Percentiles rank a stretch among this genome's conserved stretches.
Conservation (phyloP, 257 asterid species). For the Dorcoceras hygrometricum region DNA sequence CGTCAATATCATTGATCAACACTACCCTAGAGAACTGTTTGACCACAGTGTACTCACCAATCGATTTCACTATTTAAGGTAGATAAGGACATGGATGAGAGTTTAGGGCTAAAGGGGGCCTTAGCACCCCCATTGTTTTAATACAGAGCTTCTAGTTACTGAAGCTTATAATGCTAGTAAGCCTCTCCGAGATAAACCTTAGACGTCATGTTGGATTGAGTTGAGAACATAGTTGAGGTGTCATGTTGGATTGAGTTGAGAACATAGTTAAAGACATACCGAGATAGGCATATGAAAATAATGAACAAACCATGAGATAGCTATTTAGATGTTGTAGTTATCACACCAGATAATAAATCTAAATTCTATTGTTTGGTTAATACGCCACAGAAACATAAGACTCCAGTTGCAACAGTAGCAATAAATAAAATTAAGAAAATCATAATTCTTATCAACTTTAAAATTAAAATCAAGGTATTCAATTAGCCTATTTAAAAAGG, state of each 20-base stretch:
- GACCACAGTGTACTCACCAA: background rate
- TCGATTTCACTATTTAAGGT: slow-evolving; percentile 4
- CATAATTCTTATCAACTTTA: background rate
- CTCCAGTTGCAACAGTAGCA: slow-evolving; percentile 1
- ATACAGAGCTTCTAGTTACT: background rate
- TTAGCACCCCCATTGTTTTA: background rate
- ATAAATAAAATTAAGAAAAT: slow-evolving; percentile 1
- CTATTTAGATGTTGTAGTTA: slow-evolving; percentile 5
- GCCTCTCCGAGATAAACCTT: slow-evolving; percentile 9
- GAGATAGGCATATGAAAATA: slow-evolving; percentile 7
- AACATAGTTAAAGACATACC: slow-evolving; percentile 22
- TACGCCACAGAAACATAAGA: slow-evolving; percentile 3
- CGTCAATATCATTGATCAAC: slow-evolving; percentile 16
- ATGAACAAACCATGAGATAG: slow-evolving; percentile 9
- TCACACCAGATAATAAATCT: background rate
- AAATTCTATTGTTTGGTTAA: slow-evolving; percentile 8
- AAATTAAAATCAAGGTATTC: background rate
- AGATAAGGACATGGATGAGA: background rate
- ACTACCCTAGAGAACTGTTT: slow-evolving; percentile 6
- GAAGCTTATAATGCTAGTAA: slow-evolving; percentile 10
- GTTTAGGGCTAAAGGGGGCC: slow-evolving; percentile 5
- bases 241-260: slow-evolving; percentile 2
- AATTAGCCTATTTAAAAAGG: background rate
- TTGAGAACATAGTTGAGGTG: background rate
- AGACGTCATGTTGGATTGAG: slow-evolving; percentile 9